Conservation (phyloP, 805 yeast genomes). For the Starmerella davenportii region DNA sequence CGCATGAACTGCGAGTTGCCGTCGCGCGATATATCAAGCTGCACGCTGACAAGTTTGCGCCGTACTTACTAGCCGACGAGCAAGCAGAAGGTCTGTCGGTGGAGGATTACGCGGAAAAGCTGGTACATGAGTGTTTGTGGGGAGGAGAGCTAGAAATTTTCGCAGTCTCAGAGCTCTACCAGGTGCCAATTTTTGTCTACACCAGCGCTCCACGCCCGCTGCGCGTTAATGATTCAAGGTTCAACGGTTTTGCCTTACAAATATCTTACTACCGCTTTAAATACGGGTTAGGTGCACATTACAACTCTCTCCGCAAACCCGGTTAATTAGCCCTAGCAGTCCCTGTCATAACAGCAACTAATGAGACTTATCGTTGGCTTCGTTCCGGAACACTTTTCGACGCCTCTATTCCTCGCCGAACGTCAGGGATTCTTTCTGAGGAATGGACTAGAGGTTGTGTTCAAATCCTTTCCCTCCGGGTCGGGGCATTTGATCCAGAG, state of each 20-base stretch:
- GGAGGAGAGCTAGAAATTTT: conserved; percentile 87
- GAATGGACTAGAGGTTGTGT: conserved; percentile 36
- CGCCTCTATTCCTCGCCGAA: conserved; percentile 63
- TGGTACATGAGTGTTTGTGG: conserved; percentile 77
- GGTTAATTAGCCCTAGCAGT: too few species aligned
- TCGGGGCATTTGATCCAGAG: conserved; percentile 73
- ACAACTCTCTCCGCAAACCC: conserved; percentile 57
- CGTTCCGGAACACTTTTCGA: conserved; percentile 83
- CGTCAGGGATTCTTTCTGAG: conserved; percentile 36
- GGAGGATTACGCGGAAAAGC: conserved; percentile 46
- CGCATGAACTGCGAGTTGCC: conserved; percentile 38
- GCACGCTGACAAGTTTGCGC: conserved; percentile 54
- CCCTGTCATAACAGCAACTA: neutral
- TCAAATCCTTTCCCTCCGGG: conserved; percentile 62
- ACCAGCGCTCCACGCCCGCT: conserved; percentile 61
- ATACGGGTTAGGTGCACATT: conserved; percentile 88
- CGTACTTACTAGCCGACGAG: conserved; percentile 66
- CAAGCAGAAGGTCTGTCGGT: conserved; percentile 48
- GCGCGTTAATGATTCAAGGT: conserved; percentile 39
- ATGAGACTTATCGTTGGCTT: conserved; percentile 39
- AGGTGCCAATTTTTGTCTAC: conserved; percentile 57
- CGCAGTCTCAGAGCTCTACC: conserved; percentile 56
- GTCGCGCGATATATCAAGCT: conserved; percentile 51
- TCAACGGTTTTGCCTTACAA: conserved; percentile 33
- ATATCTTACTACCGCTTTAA: conserved; percentile 70